phyloP scores from a whole-genome alignment of 768 basidiomycete genomes.

The Gloeophyllum trabeum region DNA sequence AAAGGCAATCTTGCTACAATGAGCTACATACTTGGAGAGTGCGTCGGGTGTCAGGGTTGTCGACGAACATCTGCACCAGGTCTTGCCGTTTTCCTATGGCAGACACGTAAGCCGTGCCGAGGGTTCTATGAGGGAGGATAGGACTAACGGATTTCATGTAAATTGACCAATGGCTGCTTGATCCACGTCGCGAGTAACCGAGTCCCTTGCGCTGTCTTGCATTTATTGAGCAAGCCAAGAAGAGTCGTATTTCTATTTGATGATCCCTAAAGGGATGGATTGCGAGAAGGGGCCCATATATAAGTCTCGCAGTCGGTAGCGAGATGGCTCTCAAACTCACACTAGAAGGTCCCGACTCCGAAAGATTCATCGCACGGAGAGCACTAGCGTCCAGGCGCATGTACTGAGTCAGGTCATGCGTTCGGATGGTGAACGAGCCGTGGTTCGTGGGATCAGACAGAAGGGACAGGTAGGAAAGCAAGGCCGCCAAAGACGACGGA shows the following conservation, averaged over 20 bases:
- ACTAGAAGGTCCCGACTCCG: constrained; percentile 46
- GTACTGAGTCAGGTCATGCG: constrained; percentile 87
- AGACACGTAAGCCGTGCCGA: background rate
- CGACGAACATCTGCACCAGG: constrained; percentile 78
- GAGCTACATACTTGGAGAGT: constrained; percentile 51
- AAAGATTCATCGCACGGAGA: constrained; percentile 76
- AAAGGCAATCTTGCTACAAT: constrained; percentile 1
- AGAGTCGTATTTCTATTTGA: constrained; percentile 77
- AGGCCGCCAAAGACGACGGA: constrained; percentile 69
- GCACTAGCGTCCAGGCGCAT: constrained; percentile 97
- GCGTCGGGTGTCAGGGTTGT: constrained; percentile 62
- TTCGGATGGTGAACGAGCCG: constrained; percentile 67
- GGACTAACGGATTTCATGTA: constrained; percentile 81
- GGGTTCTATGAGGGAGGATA: too few relatives aligned
- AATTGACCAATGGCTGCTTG: constrained; percentile 89
- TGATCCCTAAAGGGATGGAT: constrained; percentile 28
- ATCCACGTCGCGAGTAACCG: constrained; percentile 85
- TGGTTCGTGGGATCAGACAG: constrained; percentile 69
- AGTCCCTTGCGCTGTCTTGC: constrained; percentile 93
- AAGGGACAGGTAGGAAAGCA: constrained; percentile 75
- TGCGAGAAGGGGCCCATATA: too few relatives aligned
- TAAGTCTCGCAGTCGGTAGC: too few relatives aligned
- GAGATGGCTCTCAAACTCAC: too few relatives aligned
- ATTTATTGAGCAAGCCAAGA: constrained; percentile 84
- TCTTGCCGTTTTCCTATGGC: constrained; percentile 69